Percentiles rank a stretch among this genome's conserved stretches.
phyloP scores from a whole-genome alignment of 352 stramenopile genomes.

The Phytophthora constricta region DNA sequence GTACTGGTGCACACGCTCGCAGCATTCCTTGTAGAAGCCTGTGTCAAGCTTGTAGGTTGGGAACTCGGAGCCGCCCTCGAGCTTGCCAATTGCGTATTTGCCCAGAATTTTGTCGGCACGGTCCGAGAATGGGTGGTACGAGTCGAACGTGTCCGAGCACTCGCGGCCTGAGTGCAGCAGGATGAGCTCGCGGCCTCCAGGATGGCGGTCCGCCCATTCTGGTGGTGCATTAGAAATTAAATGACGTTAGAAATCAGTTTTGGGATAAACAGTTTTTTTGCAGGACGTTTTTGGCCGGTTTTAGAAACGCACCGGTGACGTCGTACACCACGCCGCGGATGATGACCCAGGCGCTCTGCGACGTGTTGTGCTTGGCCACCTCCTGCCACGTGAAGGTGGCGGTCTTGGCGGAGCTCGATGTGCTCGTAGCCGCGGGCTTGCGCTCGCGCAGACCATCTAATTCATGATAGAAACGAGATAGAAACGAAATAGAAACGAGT shows the following conservation, averaged over 20 bases:
- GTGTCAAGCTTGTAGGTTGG: conserved; percentile 90
- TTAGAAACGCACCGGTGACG: conserved; percentile 73
- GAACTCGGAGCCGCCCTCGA: conserved; percentile 87
- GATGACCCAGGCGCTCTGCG: conserved; percentile 97
- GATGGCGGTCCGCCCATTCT: conserved; percentile 85
- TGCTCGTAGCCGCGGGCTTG: conserved; percentile 38
- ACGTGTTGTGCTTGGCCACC: conserved; percentile 95
- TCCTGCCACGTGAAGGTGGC: conserved; percentile 93
- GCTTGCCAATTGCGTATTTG: conserved; percentile 88
- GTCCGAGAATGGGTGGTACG: conserved; percentile 91
- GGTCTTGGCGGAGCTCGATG: conserved; percentile 20
- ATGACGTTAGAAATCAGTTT: no score
- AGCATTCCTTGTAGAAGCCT: conserved; percentile 92
- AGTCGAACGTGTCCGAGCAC: conserved; percentile 91
- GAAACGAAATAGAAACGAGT: background rate
- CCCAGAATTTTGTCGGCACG: conserved; percentile 79
- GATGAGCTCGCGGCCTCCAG: conserved; percentile 83
- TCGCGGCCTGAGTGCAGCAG: conserved; percentile 82
- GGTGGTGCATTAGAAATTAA: conserved; percentile 19
- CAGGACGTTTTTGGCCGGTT: no score
- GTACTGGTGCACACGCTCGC: conserved; percentile 85
- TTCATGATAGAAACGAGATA: background rate
- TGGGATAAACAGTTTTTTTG: no score
- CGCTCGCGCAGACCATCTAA: conserved; percentile 70
- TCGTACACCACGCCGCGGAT: conserved; percentile 94